A percentile compares a stretch with the other conserved stretches of the same genome.
These are phyloP conservation scores for Nadsonia fulvescens DNA, from an alignment of 805 yeast genomes.

Conservation along the genomic window DNA sequence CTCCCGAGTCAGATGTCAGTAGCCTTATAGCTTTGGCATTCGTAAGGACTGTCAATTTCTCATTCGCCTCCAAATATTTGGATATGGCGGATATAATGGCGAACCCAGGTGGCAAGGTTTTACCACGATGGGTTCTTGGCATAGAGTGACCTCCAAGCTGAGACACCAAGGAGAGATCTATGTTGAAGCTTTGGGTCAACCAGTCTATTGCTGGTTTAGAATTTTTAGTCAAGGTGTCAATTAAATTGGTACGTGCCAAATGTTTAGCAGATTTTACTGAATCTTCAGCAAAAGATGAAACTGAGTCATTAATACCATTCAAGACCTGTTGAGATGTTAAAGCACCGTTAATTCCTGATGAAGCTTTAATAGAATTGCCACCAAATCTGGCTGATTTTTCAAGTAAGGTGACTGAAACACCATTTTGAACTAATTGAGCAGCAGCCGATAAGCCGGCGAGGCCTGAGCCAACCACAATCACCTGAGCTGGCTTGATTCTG, in stretches of 20 bases:
- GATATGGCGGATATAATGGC: conserved; percentile 39
- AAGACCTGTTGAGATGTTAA: conserved; percentile 41
- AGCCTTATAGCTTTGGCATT: conserved; percentile 28
- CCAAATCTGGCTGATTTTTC: conserved; percentile 40
- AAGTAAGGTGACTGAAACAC: conserved; percentile 32
- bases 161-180: conserved; percentile 51
- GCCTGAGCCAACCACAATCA: conserved; percentile 48
- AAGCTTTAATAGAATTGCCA: conserved; percentile 50
- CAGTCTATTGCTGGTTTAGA: conserved; percentile 55
- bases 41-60: conserved; percentile 24
- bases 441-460: conserved; percentile 48
- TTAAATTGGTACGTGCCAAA: conserved; percentile 39
- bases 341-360: conserved; percentile 61
- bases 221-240: conserved; percentile 39
- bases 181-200: conserved; percentile 44
- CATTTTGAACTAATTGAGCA: conserved; percentile 32
- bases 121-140: conserved; percentile 71
- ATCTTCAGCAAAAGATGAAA: conserved; percentile 42
- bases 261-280: conserved; percentile 49
- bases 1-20: conserved; percentile 18
- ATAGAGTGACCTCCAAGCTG: conserved; percentile 70
- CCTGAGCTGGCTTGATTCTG: conserved; percentile 6
- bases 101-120: conserved; percentile 46
- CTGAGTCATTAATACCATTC: conserved; percentile 34
- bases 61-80: too few relatives aligned